These are phyloP conservation scores for Senecio squalidus DNA, from an alignment of 140 eudicot species.

Conservation along the genomic window DNA sequence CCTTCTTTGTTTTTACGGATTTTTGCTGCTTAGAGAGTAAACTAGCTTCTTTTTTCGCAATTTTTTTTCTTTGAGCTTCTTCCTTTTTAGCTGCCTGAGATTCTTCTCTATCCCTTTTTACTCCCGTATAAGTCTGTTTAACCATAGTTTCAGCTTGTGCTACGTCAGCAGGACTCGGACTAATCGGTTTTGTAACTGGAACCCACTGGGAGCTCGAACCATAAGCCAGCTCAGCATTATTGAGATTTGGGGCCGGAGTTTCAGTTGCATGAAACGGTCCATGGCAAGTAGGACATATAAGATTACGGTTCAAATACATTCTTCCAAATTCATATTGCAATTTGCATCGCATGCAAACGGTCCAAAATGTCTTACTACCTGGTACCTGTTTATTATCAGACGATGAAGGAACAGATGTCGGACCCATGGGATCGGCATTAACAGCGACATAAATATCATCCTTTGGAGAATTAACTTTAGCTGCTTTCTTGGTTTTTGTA, in stretches of 20 bases:
- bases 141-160: slow-evolving; percentile 61
- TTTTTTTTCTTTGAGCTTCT: slow-evolving; percentile 41
- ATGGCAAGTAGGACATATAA: slow-evolving; percentile 64
- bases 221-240: slow-evolving; percentile 6
- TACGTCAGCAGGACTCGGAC: slow-evolving; percentile 32
- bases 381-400: slow-evolving; percentile 17
- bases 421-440: slow-evolving; percentile 10
- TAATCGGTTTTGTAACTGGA: slow-evolving; percentile 36
- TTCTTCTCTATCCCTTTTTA: slow-evolving; percentile 62
- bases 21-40: slow-evolving; percentile 14
- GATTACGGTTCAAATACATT: slow-evolving; percentile 50
- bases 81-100: slow-evolving; percentile 46
- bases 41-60: slow-evolving; percentile 25
- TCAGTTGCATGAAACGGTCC: slow-evolving; percentile 55
- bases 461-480: slow-evolving; percentile 15
- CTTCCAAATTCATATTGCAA: slow-evolving; percentile 65
- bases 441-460: too few species aligned
- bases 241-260: slow-evolving; percentile 38
- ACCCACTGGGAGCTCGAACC: slow-evolving; percentile 38
- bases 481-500: slow-evolving; percentile 12
- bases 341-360: slow-evolving; percentile 53
- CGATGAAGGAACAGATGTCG: slow-evolving; percentile 25
- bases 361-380: slow-evolving; percentile 65
- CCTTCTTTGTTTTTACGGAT: slow-evolving; percentile 35
- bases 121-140: slow-evolving; percentile 51